Evolutionary conservation across 2,329 filamentous ascomycete genomes (phyloP).

Genomic region (Onygenales sp.): DNA sequence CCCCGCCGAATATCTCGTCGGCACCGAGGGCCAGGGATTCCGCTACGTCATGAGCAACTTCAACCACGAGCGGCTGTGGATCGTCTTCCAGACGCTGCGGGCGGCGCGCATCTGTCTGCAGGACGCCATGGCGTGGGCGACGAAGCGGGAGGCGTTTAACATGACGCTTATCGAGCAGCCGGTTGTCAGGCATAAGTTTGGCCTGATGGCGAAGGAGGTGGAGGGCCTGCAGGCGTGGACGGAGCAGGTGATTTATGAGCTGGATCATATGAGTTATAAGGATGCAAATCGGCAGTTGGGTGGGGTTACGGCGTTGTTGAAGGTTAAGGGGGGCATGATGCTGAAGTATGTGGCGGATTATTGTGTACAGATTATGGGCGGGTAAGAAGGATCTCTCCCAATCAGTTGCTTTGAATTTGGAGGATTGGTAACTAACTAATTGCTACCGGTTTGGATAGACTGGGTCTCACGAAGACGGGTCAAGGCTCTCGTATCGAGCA

Average conservation of each 20-base stretch:
- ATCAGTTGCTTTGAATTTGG: background rate
- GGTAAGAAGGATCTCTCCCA: background rate
- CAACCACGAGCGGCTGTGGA: slow-evolving; percentile 77
- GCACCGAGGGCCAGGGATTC: slow-evolving; percentile 78
- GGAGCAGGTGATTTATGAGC: slow-evolving; percentile 2
- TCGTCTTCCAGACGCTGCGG: slow-evolving; percentile 58
- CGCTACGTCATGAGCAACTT: slow-evolving; percentile 79
- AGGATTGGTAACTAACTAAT: background rate
- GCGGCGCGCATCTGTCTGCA: slow-evolving; percentile 62
- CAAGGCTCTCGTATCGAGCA: slow-evolving; percentile 8
- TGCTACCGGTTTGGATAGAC: background rate
- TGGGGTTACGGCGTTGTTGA: slow-evolving; percentile 2
- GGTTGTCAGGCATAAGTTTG: slow-evolving; percentile 45
- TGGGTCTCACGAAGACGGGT: slow-evolving; percentile 9
- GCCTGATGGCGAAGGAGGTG: background rate
- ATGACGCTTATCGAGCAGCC: slow-evolving; percentile 77
- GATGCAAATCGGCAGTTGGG: slow-evolving; percentile 1
- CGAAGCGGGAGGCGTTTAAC: slow-evolving; percentile 75
- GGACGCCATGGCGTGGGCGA: slow-evolving; percentile 79
- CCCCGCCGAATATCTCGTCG: slow-evolving; percentile 66
- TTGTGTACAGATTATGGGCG: slow-evolving; percentile 10
- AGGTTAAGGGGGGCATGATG: slow-evolving; percentile 4
- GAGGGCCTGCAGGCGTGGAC: slow-evolving; percentile 1
- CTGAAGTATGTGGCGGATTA: slow-evolving; percentile 6
- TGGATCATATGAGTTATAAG: slow-evolving; percentile 2